A percentile compares a stretch with the other conserved stretches of the same genome.
phyloP scores from a whole-genome alignment of 768 basidiomycete species.

The Russula sp. region DNA sequence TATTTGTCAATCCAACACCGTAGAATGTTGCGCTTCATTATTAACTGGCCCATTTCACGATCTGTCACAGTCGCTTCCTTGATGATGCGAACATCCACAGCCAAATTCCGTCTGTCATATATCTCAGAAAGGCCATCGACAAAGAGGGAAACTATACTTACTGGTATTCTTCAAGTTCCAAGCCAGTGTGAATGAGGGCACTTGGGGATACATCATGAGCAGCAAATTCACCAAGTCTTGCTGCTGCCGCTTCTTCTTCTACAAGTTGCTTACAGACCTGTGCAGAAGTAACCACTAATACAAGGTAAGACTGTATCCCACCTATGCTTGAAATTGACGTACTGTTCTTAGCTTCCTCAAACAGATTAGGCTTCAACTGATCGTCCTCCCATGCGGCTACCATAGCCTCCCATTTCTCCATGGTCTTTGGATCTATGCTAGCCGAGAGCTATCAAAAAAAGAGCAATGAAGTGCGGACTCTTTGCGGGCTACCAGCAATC shows the following conservation, averaged over 20 bases:
- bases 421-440: background rate
- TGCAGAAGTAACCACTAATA: background rate
- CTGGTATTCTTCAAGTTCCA: background rate
- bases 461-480: background rate
- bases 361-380: too few species aligned
- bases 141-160: background rate
- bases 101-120: background rate
- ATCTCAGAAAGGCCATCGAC: background rate
- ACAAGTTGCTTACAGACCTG: background rate
- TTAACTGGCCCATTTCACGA: background rate
- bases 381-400: too few species aligned
- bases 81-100: background rate
- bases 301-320: background rate
- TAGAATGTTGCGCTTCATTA: background rate
- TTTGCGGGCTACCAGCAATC: background rate
- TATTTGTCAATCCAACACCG: background rate
- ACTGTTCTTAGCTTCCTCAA: too few species aligned
- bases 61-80: background rate
- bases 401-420: background rate
- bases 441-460: background rate
- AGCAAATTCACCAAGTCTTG: too few species aligned
- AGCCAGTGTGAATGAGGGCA: background rate
- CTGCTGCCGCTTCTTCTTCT: background rate
- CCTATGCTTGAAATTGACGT: background rate
- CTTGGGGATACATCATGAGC: background rate